These are phyloP conservation scores for Pestalotiopsis sp. DNA, from an alignment of 2,329 filamentous ascomycete genomes.

Conservation along the genomic window DNA sequence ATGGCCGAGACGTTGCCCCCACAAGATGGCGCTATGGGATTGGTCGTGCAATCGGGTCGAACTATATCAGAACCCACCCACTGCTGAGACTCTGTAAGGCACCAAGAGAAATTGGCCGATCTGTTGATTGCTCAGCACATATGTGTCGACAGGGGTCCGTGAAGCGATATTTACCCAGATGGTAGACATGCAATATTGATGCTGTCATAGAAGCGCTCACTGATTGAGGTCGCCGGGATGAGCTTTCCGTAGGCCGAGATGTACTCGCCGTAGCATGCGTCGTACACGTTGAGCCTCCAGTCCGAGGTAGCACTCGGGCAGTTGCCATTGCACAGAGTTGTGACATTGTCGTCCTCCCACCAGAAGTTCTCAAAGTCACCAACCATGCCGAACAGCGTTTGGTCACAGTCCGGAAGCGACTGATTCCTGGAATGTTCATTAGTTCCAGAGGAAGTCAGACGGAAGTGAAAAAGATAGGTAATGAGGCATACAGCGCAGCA, in stretches of 20 bases:
- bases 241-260: constrained; percentile 1
- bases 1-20: neutral
- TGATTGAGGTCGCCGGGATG: neutral
- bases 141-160: neutral
- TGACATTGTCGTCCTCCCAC: constrained; percentile 9
- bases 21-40: constrained; percentile 6
- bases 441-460: neutral
- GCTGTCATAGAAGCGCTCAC: constrained; percentile 1
- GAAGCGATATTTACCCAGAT: neutral
- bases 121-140: neutral
- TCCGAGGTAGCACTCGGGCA: neutral
- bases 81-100: constrained; percentile 7
- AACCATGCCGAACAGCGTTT: constrained; percentile 1
- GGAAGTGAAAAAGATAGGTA: neutral
- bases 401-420: neutral
- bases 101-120: constrained; percentile 4
- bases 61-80: constrained; percentile 11
- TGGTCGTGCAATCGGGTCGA: neutral
- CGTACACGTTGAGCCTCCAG: neutral
- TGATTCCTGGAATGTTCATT: neutral
- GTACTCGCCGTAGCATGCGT: constrained; percentile 6
- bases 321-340: neutral
- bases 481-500: constrained; percentile 1
- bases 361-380: constrained; percentile 5
- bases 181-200: neutral